Evolutionary conservation across 2,329 filamentous ascomycete species (phyloP).

Genomic region (Leptodontidium sp.): DNA sequence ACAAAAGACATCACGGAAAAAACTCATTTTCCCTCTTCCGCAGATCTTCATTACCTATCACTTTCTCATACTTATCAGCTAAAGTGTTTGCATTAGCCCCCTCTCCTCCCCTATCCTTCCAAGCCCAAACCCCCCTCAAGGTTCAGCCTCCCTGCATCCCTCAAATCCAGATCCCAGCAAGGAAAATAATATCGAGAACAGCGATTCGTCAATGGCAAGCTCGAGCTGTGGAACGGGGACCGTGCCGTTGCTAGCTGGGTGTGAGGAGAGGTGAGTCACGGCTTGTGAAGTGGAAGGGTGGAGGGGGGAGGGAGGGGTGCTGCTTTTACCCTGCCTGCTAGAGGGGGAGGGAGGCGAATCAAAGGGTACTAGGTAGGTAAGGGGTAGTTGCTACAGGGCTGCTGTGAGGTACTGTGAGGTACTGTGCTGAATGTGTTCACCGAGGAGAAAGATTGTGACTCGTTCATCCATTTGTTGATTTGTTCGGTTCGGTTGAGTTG

Average conservation of each 20-base stretch:
- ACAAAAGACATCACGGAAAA: background rate
- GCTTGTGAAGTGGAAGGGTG: background rate
- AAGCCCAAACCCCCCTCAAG: background rate
- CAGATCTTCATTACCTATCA: background rate
- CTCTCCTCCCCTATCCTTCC: background rate
- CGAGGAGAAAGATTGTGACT: conserved; percentile 17
- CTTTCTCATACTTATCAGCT: conserved; percentile 6
- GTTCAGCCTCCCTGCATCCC: conserved; percentile 7
- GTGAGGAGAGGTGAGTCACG: conserved; percentile 30
- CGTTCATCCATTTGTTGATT: conserved; percentile 1
- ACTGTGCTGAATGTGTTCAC: conserved; percentile 16
- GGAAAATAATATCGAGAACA: background rate
- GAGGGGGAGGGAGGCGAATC: too few species aligned
- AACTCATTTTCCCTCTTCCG: background rate
- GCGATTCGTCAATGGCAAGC: conserved; percentile 37
- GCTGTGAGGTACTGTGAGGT: conserved; percentile 2
- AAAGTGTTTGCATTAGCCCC: conserved; percentile 30
- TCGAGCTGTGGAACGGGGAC: background rate
- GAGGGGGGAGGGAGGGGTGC: conserved; percentile 2
- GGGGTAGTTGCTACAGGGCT: background rate
- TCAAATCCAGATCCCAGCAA: background rate
- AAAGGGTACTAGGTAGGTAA: background rate
- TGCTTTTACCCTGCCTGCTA: conserved; percentile 20
- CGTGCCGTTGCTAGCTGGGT: conserved; percentile 21
- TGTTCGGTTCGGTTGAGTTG: background rate